These are phyloP conservation scores for Histomonas meleagridis DNA, from an alignment of 208 protist genomes.

Conservation along the genomic window DNA sequence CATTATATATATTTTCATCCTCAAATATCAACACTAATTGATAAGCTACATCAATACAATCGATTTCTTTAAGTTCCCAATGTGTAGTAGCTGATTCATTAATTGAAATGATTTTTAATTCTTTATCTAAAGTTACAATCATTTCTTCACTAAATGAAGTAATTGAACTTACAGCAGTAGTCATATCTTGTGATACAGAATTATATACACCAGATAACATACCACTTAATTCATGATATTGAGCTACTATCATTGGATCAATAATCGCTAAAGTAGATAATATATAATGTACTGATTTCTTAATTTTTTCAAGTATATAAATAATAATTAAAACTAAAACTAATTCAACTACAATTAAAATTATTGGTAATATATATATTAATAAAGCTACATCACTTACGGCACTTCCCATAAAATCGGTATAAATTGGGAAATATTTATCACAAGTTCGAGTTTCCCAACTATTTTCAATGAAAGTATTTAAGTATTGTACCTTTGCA, in stretches of 20 bases:
- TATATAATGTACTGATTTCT: not conserved
- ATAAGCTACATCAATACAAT: not conserved
- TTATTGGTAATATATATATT: not conserved
- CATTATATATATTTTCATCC: too few relatives aligned
- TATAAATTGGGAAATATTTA: not conserved
- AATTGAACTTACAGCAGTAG: not conserved
- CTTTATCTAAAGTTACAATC: not conserved
- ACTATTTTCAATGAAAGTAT: not conserved
- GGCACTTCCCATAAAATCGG: not conserved
- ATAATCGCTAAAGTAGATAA: not conserved
- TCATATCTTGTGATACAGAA: not conserved
- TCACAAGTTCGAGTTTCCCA: not conserved
- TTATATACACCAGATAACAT: not conserved
- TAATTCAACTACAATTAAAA: not conserved
- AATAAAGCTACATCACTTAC: not conserved
- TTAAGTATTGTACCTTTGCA: not conserved
- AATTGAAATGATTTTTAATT: not conserved
- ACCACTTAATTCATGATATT: not conserved
- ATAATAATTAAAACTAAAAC: not conserved
- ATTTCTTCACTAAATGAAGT: not conserved
- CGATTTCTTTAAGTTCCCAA: not conserved
- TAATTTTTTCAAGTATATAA: not conserved
- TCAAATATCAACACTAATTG: not conserved
- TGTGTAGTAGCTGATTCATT: not conserved
- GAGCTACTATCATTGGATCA: not conserved